These are phyloP conservation scores for Venturia asperata DNA, from an alignment of 2,329 filamentous ascomycete genomes.

Conservation along the genomic window DNA sequence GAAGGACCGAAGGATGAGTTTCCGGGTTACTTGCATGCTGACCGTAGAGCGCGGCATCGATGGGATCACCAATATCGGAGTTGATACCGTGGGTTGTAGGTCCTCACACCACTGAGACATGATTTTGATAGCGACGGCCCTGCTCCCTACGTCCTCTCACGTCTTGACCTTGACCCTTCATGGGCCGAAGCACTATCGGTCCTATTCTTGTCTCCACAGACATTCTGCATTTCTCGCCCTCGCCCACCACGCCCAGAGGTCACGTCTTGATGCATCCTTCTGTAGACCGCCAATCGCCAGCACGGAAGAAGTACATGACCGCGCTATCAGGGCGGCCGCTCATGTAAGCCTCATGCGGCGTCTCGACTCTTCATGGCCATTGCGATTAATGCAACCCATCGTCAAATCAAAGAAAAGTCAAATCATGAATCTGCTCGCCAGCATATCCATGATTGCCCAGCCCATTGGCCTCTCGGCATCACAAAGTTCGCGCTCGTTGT, in stretches of 20 bases:
- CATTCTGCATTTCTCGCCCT: background rate
- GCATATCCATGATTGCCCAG: background rate
- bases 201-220: background rate
- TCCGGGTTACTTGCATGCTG: background rate
- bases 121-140: background rate
- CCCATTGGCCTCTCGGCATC: background rate
- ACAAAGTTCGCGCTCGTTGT: background rate
- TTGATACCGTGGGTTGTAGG: no score
- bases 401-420: background rate
- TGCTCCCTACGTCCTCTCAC: background rate
- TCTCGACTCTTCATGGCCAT: background rate
- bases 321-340: background rate
- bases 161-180: background rate
- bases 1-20: background rate
- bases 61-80: no score
- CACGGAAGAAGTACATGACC: background rate
- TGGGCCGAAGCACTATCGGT: background rate
- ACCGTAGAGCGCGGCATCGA: background rate
- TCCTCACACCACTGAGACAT: no score
- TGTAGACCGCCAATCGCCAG: constrained; percentile 6
- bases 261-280: background rate
- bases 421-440: background rate
- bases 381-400: background rate
- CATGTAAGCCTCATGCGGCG: background rate
- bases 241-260: background rate